Evolutionary conservation across 768 basidiomycete genomes (phyloP).

Genomic region (Termitomyces sp.): DNA sequence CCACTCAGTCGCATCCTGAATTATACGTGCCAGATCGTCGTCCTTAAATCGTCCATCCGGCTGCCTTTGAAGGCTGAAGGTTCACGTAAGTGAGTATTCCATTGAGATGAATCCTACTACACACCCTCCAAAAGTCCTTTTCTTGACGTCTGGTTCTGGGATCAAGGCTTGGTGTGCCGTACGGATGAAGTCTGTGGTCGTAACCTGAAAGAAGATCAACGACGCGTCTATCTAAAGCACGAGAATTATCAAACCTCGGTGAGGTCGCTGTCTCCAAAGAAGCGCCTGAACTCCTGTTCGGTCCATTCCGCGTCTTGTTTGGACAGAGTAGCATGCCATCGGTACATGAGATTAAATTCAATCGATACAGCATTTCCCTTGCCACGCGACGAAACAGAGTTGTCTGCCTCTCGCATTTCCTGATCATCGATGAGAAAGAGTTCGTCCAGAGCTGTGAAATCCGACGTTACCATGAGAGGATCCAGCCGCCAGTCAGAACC

Average conservation of each 20-base stretch:
- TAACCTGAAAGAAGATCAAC: slow-evolving; percentile 20
- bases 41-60: slow-evolving; percentile 56
- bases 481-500: slow-evolving; percentile 63
- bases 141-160: slow-evolving; percentile 29
- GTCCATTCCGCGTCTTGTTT: slow-evolving; percentile 53
- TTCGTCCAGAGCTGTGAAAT: not conserved
- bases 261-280: slow-evolving; percentile 38
- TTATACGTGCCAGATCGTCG: slow-evolving; percentile 52
- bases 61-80: slow-evolving; percentile 42
- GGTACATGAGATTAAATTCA: slow-evolving; percentile 65
- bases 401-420: slow-evolving; percentile 45
- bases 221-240: not conserved
- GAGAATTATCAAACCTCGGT: slow-evolving; percentile 25
- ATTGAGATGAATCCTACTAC: slow-evolving; percentile 7
- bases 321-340: slow-evolving; percentile 66
- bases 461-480: slow-evolving; percentile 49
- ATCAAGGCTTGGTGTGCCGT: slow-evolving; percentile 26
- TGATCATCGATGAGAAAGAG: slow-evolving; percentile 16
- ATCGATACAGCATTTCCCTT: slow-evolving; percentile 73
- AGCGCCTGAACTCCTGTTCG: slow-evolving; percentile 34
- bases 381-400: slow-evolving; percentile 55
- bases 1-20: slow-evolving; percentile 56
- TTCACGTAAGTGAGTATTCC: not conserved
- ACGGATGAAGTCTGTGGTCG: slow-evolving; percentile 30
- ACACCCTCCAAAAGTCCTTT: slow-evolving; percentile 55